Evolutionary conservation across 2,329 filamentous ascomycete species (phyloP).

Genomic region (Penicillium sp.): DNA sequence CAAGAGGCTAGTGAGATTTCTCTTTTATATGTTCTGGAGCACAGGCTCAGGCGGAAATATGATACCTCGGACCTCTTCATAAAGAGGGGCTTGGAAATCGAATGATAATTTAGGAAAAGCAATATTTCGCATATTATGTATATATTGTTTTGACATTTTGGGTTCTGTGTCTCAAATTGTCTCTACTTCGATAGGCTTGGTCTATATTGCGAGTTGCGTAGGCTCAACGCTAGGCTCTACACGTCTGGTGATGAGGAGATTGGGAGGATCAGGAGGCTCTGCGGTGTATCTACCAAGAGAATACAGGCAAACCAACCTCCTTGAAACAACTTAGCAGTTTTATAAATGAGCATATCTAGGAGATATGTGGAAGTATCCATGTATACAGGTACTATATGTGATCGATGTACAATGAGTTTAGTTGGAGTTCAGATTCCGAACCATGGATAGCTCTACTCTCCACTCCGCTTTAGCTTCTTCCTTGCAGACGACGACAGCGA

Average conservation of each 20-base stretch:
- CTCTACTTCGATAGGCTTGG: neutral
- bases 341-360: no score
- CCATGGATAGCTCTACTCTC: conserved; percentile 23
- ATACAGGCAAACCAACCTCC: neutral
- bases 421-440: conserved; percentile 26
- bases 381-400: no score
- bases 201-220: neutral
- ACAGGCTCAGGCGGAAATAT: conserved; percentile 31
- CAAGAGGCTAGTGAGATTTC: conserved; percentile 15
- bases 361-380: neutral
- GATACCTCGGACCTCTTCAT: conserved; percentile 30
- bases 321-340: no score
- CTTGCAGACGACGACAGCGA: neutral
- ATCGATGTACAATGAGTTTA: neutral
- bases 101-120: conserved; percentile 21
- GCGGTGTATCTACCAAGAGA: neutral
- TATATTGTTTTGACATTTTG: neutral
- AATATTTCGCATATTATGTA: neutral
- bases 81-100: conserved; percentile 21
- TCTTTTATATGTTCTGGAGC: conserved; percentile 16
- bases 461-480: conserved; percentile 23
- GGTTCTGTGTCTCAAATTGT: neutral
- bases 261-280: conserved; percentile 1
- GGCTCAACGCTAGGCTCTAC: conserved; percentile 1
- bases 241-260: neutral